Evolutionary conservation across 2,329 filamentous ascomycete genomes (phyloP), one percentile per base, ranked within the genome.

Genomic region (Clonostachys rhizophaga): DNA sequence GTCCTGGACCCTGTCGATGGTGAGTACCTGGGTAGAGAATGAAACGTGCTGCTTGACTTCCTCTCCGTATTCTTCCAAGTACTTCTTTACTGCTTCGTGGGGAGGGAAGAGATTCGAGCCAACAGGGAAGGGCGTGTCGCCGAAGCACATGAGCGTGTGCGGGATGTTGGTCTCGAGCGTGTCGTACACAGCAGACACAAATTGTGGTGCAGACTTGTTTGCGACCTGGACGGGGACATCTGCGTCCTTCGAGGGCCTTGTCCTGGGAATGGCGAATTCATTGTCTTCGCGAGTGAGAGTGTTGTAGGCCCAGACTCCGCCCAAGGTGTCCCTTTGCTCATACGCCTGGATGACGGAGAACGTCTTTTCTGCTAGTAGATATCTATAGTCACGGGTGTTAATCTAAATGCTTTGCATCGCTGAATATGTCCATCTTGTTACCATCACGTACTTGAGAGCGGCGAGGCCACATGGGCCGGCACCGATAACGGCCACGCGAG

Each of bases 81-180:
- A 91, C 39, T 76, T 56, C 48, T 81, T 70, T 4, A 91, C 85
- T 4, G 73, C 72, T 40, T 74, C 65, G 55, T 88, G 84, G 10
- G 68, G 72, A 0, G 88, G 88, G 51, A 90, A 90, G 2, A 91
- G 68, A 47, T 84, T 78, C 9, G 74, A 70, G 9, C 79, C 72
- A 7, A 70, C 53, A 0, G 78, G 72, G 56, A 87, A 89, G 2
- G 72, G 59, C 4, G 75, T 68, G 50, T 89, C 84, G 1, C 79
- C 80, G 58, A 81, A 91, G 11, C 75, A 71, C 87, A 92, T 91
- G 34, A 91, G 62, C 1, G 71, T 71, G 48, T 85, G 77, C 0
- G 87, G 86, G 35, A 91, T 87, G 61, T 92, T 92, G 2, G 87
- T 89, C 59, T 91, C 86, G 3, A 91, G 69, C 12, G 71, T 66